Evolutionary conservation across 495 filamentous ascomycete species (phyloP).

Genomic region (Pyrenopolyporus hunteri): DNA sequence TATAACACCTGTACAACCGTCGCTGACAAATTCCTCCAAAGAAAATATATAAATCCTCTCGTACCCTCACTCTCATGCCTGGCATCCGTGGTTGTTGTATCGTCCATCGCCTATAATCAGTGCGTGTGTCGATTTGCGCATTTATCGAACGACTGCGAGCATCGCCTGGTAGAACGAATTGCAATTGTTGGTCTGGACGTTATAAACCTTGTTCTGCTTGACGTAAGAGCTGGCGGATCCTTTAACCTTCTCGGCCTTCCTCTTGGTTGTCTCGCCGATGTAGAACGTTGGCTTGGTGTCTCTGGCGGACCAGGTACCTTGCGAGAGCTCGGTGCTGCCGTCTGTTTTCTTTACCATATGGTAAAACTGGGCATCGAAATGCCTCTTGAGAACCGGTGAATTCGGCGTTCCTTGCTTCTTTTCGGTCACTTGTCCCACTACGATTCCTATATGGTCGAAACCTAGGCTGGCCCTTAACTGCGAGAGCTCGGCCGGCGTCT

Average conservation of each 20-base stretch:
- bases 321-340: background rate
- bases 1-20: too few relatives aligned
- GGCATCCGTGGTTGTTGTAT: too few relatives aligned
- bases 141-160: background rate
- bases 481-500: slow-evolving; percentile 16
- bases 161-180: slow-evolving; percentile 17
- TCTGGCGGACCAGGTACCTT: background rate
- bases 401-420: slow-evolving; percentile 11
- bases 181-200: slow-evolving; percentile 24
- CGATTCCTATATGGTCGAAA: slow-evolving; percentile 31
- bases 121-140: too few relatives aligned
- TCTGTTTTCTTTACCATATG: slow-evolving; percentile 27
- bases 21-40: too few relatives aligned
- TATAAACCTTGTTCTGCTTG: background rate
- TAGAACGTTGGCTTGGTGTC: background rate
- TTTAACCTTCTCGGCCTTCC: slow-evolving; percentile 1
- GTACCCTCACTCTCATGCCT: too few relatives aligned
- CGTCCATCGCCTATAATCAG: background rate
- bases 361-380: slow-evolving; percentile 16
- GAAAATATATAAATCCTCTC: too few relatives aligned
- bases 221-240: background rate
- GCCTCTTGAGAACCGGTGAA: slow-evolving; percentile 16
- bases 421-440: slow-evolving; percentile 35
- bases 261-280: slow-evolving; percentile 13
- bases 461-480: slow-evolving; percentile 21